Base-by-base conservation (phyloP, 768 basidiomycete species). In the Russula sp. region DNA sequence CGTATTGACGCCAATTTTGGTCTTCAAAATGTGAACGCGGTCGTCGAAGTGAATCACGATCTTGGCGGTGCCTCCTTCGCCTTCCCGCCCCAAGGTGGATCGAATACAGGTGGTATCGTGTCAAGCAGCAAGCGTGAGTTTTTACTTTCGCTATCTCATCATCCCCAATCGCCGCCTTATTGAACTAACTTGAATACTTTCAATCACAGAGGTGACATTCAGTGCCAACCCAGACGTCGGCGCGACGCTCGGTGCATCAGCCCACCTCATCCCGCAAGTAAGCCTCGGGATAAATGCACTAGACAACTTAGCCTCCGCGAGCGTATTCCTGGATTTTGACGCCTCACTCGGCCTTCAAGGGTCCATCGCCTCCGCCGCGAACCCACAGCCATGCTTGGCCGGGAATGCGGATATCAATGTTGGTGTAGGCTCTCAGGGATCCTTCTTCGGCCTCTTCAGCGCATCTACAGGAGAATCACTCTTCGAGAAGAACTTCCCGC, bases 201-300 rank as follows among this genome's bases (percentile, higher is more conserved):
- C 14, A 40, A 48, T 30, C 9, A 22, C 28, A 28, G 42, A n/a
- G 56, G 26, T 32, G 56, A 46, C 40, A 1, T 13, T 46, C 28
- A 46, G 42, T 28, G 20, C 26, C 42, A 32, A 9, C 42, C 56
- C 42, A 20, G n/a, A 36, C 20, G 7, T 44, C 3, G 42, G 28
- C 10, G 26, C 26, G 42, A 44, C 2, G 80, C 79, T 58, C n/a
- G 14, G 75, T 70, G 63, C 84, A 30, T 71, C 74, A 28, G 82
- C 78, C 4, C 82, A 84, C 68, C 71, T 84, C 36, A 82, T 80
- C 63, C 84, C 83, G 0, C 72, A 64, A 48, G 73, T 62, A 62
- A 63, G 10, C 22, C 50, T 69, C 5, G 59, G 24, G 6, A 5
- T 52, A 16, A 26, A 22, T 9, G 53, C 59, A 26, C 58, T 65